Evolutionary conservation across 306 rosid species (phyloP), one percentile per base, ranked within the genome.

Genomic region (Alnus rubra): DNA sequence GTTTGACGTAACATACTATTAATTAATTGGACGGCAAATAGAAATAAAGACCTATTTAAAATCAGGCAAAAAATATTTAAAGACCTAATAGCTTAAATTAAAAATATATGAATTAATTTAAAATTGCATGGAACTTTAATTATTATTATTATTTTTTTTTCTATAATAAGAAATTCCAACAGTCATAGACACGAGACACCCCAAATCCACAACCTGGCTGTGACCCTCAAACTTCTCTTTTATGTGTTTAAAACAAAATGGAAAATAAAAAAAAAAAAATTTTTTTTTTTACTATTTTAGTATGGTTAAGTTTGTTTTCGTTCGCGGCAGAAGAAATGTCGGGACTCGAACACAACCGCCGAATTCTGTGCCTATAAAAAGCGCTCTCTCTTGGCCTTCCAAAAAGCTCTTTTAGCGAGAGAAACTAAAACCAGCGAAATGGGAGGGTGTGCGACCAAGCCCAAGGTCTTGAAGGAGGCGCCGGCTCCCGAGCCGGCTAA

Each of bases 361-460:
- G 69, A 67, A 72, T 67, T 45, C 69, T 60, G 53, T 78, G 77
- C 74, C 63, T 52, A 69, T 74, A 68, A 42, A 37, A 35, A 7
- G 47, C 47, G 9, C 1, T 33, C 76, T 31, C 31, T 72, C 11
- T 31, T 69, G 39, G n/a, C 53, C n/a, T 49, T 44, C 45, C n/a
- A 3, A 65, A 48, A 13, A 4, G 4, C 13, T 11, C 42, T 15
- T 42, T 37, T 42, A 42, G 72, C 42, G 51, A 68, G 72, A 68
- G 72, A 68, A 39, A 68, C 51, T 1, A 16, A 28, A 74, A 8
- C 23, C 23, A 55, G 58, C 18, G 2, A 56, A 76, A 91, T 91
- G 96, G 96, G 96, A 44, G 96, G 86, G 48, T 91, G 96, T 68
- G 91, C 93, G 0, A 86, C 93, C 1, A 91, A 91, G 77, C 93